Evolutionary conservation across 2,329 filamentous ascomycete genomes (phyloP), one percentile per base, ranked within the genome.

Genomic region (Fusarium sp.): DNA sequence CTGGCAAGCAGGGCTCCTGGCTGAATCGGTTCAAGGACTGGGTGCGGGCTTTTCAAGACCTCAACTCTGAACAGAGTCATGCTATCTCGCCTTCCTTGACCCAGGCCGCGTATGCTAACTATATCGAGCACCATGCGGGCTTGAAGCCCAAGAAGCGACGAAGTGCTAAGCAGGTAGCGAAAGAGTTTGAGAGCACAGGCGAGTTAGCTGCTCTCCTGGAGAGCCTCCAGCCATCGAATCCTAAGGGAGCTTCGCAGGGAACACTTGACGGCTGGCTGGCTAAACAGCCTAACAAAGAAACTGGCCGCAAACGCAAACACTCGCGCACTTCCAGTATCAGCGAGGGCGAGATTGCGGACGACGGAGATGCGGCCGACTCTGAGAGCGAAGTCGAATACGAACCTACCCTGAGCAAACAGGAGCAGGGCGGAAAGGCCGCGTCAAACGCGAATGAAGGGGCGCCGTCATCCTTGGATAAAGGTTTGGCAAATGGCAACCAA

Each of bases 1-100:
- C 77, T 6, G 62, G 76, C 10, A 79, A 76, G 27, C 74, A 79
- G 16, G 80, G 80, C 11, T 80, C 81, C 5, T 84, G 83, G 83
- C 68, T 73, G n/a, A 72, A 73, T n/a, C 75, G 82, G 58, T 80
- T 84, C 64, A 77, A 80, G 58, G 80, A 81, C 60, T 84, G 83
- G 83, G 73, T 78, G 32, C 76, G 77, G 16, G 75, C 77, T 6
- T 82, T 85, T 41, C 78, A 73, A 59, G 54, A 66, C 4, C 67
- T 69, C 63, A 84, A 84, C 62, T 43, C 60, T 14, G 67, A 75
- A 6, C 69, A 72, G 20, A 50, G 73, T 32, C 39, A 68, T 27
- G 64, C 68, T 37, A 77, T 83, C 20, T 80, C 77, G 2, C 71
- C 79, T 8, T 54, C 34, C 2, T 39, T 82, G 32, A 67, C 75